Conservation (phyloP, 495 filamentous ascomycete genomes). For the Tuber microsphaerosporum region DNA sequence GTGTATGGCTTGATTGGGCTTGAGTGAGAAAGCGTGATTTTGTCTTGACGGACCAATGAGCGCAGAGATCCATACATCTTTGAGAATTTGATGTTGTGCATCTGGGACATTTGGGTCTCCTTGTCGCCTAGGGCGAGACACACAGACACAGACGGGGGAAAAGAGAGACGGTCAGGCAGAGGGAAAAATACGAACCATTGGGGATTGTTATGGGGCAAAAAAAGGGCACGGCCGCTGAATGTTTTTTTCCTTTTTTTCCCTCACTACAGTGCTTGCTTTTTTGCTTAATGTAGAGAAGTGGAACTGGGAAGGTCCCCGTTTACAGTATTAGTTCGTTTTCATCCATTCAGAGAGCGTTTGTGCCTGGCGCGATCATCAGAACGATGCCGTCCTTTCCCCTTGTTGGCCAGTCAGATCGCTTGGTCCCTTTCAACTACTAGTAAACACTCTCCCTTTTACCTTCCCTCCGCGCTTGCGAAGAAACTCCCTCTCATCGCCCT, state of each 20-base stretch:
- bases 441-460: not conserved
- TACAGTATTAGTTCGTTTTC: not conserved
- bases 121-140: not conserved
- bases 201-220: not conserved
- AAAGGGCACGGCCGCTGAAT: not conserved
- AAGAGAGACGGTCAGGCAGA: not conserved
- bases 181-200: not conserved
- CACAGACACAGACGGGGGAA: not conserved
- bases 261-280: not conserved
- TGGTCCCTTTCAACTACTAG: not conserved
- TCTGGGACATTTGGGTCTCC: not conserved
- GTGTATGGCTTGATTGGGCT: not conserved
- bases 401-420: not conserved
- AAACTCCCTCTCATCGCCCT: not conserved
- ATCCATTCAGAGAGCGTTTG: not conserved
- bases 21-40: not conserved
- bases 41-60: not conserved
- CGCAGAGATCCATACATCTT: not conserved
- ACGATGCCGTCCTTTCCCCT: not conserved
- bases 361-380: not conserved
- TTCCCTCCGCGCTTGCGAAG: not conserved
- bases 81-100: not conserved
- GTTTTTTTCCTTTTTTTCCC: not conserved
- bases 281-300: not conserved
- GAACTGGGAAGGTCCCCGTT: not conserved